phyloP scores from a whole-genome alignment of 768 basidiomycete species.

The Lactarius trivialis region DNA sequence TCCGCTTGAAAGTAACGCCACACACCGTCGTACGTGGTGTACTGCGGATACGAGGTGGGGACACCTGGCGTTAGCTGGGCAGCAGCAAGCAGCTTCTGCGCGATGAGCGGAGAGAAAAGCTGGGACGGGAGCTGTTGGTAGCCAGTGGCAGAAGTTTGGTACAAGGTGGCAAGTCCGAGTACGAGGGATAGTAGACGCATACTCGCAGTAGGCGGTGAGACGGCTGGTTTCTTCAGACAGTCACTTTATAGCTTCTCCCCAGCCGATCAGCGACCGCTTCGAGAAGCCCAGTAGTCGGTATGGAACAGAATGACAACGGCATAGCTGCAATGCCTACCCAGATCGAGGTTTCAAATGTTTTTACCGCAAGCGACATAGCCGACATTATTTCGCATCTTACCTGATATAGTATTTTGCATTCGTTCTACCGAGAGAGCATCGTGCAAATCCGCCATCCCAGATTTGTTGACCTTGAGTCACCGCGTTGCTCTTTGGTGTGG shows the following conservation, averaged over 20 bases:
- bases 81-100: conserved; percentile 53
- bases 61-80: conserved; percentile 36
- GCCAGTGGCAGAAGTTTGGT: not conserved
- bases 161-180: not conserved
- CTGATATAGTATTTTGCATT: too few species aligned
- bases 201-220: not conserved
- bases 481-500: too few species aligned
- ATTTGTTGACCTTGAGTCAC: too few species aligned
- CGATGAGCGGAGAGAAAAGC: conserved; percentile 54
- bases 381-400: too few species aligned
- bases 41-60: conserved; percentile 53
- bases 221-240: not conserved
- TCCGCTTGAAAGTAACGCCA: conserved; percentile 52
- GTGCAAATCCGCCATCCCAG: too few species aligned
- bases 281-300: not conserved
- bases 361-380: too few species aligned
- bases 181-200: not conserved
- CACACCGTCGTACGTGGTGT: conserved; percentile 44
- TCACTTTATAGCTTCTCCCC: not conserved
- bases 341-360: too few species aligned
- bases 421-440: too few species aligned
- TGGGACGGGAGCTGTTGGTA: conserved; percentile 34
- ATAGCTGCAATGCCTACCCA: too few species aligned
- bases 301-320: too few species aligned
- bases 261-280: not conserved